Base-by-base conservation (phyloP, 2,329 filamentous ascomycete genomes). In the Metarhizium anisopliae region DNA sequence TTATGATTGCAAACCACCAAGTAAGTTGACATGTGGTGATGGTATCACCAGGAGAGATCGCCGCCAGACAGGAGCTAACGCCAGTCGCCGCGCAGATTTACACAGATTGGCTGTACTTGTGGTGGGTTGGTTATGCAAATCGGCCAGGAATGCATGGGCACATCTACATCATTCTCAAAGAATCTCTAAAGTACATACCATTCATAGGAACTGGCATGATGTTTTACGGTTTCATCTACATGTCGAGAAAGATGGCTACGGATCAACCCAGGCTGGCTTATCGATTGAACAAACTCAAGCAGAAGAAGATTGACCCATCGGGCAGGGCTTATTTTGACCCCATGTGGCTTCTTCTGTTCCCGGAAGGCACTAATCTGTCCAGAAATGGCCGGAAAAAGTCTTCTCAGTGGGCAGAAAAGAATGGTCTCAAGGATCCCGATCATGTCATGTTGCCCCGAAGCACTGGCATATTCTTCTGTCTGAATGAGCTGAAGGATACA, bases 291-390 rank as follows among this genome's bases (percentile, higher is more conserved):
- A 86, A 89, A 68, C 77, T 95, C 59, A 87, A 85, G 68, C 78
- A 75, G 51, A 63, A 62, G 30, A 80, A 81, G 61, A 71, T 73
- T 1, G 81, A 78, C 1, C 80, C 83, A 0, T 68, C 74, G 8
- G 83, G 81, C 25, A 71, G 72, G 2, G 67, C 77, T 35, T 85
- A 82, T 42, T 73, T 82, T 11, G 81, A 91, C 63, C 90, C 90
- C 5, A 95, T 95, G 90, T 95, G 90, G 90, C 78, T 95, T 40
- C 77, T 95, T 45, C 81, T 95, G 49, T 95, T 95, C 62, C 90
- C 90, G 0, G 90, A 95, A 69, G 90, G 90, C 30, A 95, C 90
- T 2, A 95, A 95, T 67, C 70, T 90, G 13, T 90, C 87, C 1
- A 74, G 73, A 10, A 88, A 88, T 59, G 88, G 87, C 14, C 77